Evolutionary conservation across 768 basidiomycete genomes (phyloP).

Genomic region (Termitomyces sp.): DNA sequence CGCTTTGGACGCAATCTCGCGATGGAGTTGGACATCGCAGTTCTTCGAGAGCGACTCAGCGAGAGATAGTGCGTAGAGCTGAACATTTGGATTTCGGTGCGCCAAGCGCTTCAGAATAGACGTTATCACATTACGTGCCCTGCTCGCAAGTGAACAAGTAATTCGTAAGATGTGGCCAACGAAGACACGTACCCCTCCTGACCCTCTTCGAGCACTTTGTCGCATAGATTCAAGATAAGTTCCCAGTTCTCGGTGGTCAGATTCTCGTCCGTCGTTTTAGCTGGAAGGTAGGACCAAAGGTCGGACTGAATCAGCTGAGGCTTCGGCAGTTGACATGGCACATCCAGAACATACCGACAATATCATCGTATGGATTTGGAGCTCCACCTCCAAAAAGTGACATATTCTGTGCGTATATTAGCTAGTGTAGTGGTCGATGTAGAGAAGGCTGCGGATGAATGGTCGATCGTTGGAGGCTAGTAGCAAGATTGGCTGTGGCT

Average conservation of each 20-base stretch:
- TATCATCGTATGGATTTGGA: constrained; percentile 82
- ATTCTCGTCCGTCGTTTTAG: constrained; percentile 97
- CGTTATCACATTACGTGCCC: constrained; percentile 82
- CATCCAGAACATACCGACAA: constrained; percentile 59
- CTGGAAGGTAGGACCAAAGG: constrained; percentile 40
- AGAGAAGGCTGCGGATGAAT: not conserved
- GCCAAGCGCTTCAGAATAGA: constrained; percentile 86
- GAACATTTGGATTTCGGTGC: constrained; percentile 95
- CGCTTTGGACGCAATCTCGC: constrained; percentile 84
- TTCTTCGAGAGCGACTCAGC: constrained; percentile 92
- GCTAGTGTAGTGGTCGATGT: not conserved
- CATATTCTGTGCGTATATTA: constrained; percentile 38
- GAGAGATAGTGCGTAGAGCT: constrained; percentile 87
- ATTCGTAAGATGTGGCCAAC: not conserved
- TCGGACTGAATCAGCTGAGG: not conserved
- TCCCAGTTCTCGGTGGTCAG: constrained; percentile 96
- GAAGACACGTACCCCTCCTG: constrained; percentile 65
- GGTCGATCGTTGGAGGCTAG: constrained; percentile 1
- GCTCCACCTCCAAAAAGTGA: constrained; percentile 55
- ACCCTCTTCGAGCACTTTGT: constrained; percentile 92
- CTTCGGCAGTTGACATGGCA: not conserved
- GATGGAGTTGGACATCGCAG: constrained; percentile 73
- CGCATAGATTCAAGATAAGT: constrained; percentile 88
- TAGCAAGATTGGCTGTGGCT: constrained; percentile 18
- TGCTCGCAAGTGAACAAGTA: constrained; percentile 29